Evolutionary conservation across 805 yeast species (phyloP).

Genomic region (Sungouiozyma intestinalis): DNA sequence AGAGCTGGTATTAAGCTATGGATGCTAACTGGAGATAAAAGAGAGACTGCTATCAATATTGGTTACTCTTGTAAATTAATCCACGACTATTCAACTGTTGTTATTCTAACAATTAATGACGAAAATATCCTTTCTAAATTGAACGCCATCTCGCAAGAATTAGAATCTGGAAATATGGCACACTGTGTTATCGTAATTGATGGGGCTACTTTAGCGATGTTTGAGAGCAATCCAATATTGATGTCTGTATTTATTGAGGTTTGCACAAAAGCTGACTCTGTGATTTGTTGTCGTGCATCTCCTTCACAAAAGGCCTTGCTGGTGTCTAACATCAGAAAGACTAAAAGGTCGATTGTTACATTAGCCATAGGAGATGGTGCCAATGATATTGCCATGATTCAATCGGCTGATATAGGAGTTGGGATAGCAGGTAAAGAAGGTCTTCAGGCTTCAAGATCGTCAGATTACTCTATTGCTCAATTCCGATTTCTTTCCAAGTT

Average conservation of each 20-base stretch:
- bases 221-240: slow-evolving; percentile 64
- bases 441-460: slow-evolving; percentile 87
- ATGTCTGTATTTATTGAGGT: slow-evolving; percentile 73
- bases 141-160: slow-evolving; percentile 64
- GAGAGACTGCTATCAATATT: slow-evolving; percentile 96
- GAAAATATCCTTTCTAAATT: slow-evolving; percentile 59
- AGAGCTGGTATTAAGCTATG: slow-evolving; percentile 91
- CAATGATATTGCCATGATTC: slow-evolving; percentile 98
- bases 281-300: slow-evolving; percentile 90
- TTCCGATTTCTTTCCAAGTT: slow-evolving; percentile 76
- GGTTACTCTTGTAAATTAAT: slow-evolving; percentile 91
- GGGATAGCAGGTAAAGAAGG: slow-evolving; percentile 98
- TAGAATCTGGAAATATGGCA: slow-evolving; percentile 67
- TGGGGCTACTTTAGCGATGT: slow-evolving; percentile 70
- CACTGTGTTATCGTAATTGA: slow-evolving; percentile 93
- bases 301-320: slow-evolving; percentile 92
- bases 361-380: slow-evolving; percentile 99
- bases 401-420: slow-evolving; percentile 94
- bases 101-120: slow-evolving; percentile 46
- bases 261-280: slow-evolving; percentile 81
- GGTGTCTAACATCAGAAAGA: slow-evolving; percentile 71
- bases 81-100: slow-evolving; percentile 84
- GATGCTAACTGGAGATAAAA: slow-evolving; percentile 98
- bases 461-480: slow-evolving; percentile 93
- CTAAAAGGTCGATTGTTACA: slow-evolving; percentile 62